These are phyloP conservation scores for Apiospora kogelbergensis DNA, from an alignment of 2,329 filamentous ascomycete species.

Conservation along the genomic window DNA sequence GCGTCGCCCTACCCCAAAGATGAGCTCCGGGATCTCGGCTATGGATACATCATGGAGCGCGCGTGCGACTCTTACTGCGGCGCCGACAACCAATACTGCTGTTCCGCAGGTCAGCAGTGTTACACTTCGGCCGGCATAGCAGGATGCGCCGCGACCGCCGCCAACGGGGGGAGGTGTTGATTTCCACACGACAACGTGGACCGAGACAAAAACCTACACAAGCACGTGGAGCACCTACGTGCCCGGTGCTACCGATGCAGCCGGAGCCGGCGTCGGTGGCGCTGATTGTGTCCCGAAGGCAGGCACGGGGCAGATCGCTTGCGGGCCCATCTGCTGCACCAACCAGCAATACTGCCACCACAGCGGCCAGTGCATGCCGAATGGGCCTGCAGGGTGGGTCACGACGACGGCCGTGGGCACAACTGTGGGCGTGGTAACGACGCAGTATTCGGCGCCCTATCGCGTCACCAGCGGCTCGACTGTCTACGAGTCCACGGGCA, in stretches of 20 bases:
- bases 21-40: slow-evolving; percentile 46
- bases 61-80: slow-evolving; percentile 56
- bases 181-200: slow-evolving; percentile 59
- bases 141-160: slow-evolving; percentile 42
- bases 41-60: slow-evolving; percentile 50
- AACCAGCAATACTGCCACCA: slow-evolving; percentile 64
- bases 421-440: slow-evolving; percentile 49
- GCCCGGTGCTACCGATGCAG: slow-evolving; percentile 44
- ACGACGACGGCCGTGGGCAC: slow-evolving; percentile 46
- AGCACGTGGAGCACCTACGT: slow-evolving; percentile 56
- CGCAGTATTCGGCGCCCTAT: slow-evolving; percentile 49
- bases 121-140: slow-evolving; percentile 51
- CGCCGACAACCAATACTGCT: slow-evolving; percentile 55
- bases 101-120: slow-evolving; percentile 48
- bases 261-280: slow-evolving; percentile 31
- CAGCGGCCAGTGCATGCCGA: slow-evolving; percentile 57
- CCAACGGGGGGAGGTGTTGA: slow-evolving; percentile 29
- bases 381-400: slow-evolving; percentile 43
- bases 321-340: slow-evolving; percentile 70
- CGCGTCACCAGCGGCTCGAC: slow-evolving; percentile 53
- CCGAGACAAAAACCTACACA: slow-evolving; percentile 59
- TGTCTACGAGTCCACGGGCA: slow-evolving; percentile 51
- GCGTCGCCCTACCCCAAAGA: slow-evolving; percentile 53
- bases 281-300: slow-evolving; percentile 49
- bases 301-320: slow-evolving; percentile 57